phyloP scores from a whole-genome alignment of 495 filamentous ascomycete species.

The Xylaria bambusicola region DNA sequence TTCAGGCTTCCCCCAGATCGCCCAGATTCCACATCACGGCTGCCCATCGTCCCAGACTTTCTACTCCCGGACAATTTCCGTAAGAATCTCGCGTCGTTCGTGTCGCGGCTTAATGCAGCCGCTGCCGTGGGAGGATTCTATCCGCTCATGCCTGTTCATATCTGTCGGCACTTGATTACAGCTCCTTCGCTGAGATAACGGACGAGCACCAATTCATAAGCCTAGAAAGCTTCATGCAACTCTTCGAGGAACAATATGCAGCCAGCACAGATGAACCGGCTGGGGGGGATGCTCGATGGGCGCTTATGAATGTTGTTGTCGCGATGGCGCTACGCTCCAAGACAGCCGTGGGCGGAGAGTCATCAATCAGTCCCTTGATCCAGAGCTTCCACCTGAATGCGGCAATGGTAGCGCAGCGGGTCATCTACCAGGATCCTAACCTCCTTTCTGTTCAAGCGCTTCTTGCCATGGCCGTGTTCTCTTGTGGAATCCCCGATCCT shows the following conservation, averaged over 20 bases:
- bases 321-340: slow-evolving; percentile 1
- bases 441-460: slow-evolving; percentile 2
- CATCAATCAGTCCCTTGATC: not conserved
- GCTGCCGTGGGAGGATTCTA: not conserved
- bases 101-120: not conserved
- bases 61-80: not conserved
- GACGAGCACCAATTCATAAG: not conserved
- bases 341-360: not conserved
- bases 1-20: not conserved
- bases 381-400: not conserved
- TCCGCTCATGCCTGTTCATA: slow-evolving; percentile 5
- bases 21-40: not conserved
- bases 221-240: not conserved
- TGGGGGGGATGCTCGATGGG: not conserved
- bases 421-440: not conserved
- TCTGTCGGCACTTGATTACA: not conserved
- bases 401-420: not conserved
- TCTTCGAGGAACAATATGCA: slow-evolving; percentile 4
- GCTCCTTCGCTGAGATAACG: not conserved
- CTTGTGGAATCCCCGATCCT: not conserved
- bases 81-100: not conserved
- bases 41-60: slow-evolving; percentile 4
- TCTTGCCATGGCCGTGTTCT: slow-evolving; percentile 4
- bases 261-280: not conserved
- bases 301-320: slow-evolving; percentile 1